Evolutionary conservation across 2,329 filamentous ascomycete genomes (phyloP).

Genomic region (Penicillium vulpinum): DNA sequence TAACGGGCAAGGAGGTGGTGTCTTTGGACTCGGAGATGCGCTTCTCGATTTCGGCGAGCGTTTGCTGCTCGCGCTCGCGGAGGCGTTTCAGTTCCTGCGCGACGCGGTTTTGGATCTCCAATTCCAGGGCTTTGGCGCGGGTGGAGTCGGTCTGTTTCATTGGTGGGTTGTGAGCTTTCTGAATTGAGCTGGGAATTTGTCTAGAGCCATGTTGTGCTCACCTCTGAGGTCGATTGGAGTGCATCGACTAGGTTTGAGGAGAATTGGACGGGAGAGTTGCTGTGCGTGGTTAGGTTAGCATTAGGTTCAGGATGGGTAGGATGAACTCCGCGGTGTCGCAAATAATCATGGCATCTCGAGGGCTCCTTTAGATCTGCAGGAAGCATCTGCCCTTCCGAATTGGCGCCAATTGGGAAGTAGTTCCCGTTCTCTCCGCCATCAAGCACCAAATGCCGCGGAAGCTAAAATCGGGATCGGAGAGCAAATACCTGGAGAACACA

Average conservation of each 20-base stretch:
- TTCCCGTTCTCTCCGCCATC: slow-evolving; percentile 11
- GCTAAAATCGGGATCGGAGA: slow-evolving; percentile 4
- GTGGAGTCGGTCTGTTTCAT: slow-evolving; percentile 77
- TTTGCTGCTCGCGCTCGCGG: slow-evolving; percentile 66
- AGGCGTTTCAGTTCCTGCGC: slow-evolving; percentile 80
- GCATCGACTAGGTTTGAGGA: slow-evolving; percentile 80
- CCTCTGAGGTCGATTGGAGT: slow-evolving; percentile 82
- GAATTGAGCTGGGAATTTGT: background rate
- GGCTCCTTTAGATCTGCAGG: background rate
- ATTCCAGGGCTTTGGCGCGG: slow-evolving; percentile 77
- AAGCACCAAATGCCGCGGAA: slow-evolving; percentile 3
- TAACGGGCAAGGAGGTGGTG: slow-evolving; percentile 20
- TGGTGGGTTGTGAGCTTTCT: background rate
- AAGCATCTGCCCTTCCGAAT: background rate
- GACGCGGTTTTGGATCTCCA: slow-evolving; percentile 85
- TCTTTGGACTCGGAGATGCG: slow-evolving; percentile 51
- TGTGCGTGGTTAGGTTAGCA: slow-evolving; percentile 27
- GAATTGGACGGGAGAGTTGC: slow-evolving; percentile 62
- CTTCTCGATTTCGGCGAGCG: slow-evolving; percentile 68
- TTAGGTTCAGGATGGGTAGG: background rate
- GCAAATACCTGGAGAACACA: slow-evolving; percentile 59
- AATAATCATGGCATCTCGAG: background rate
- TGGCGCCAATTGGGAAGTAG: slow-evolving; percentile 7
- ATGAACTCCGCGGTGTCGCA: background rate
- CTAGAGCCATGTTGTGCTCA: slow-evolving; percentile 46